phyloP scores from a whole-genome alignment of 768 basidiomycete species.

The Omphalotus guepiniiformis region DNA sequence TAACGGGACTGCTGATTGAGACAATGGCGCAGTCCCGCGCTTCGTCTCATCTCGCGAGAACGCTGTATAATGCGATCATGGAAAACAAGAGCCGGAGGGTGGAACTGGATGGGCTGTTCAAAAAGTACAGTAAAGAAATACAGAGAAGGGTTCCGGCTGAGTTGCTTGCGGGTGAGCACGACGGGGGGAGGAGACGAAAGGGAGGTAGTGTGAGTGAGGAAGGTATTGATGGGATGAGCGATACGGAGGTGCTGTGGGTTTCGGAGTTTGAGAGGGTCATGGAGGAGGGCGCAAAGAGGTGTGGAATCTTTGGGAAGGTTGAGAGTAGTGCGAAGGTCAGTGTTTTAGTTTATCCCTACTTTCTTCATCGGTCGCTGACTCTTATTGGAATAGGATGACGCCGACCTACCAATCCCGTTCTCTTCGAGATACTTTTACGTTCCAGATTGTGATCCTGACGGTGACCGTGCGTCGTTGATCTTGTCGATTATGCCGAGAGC shows the following conservation, averaged over 20 bases:
- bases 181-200: neutral
- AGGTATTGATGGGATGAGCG: conserved; percentile 3
- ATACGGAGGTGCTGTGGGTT: conserved; percentile 6
- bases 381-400: conserved; percentile 37
- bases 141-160: neutral
- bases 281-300: conserved; percentile 36
- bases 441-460: conserved; percentile 65
- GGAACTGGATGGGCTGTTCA: conserved; percentile 55
- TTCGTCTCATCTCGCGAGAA: conserved; percentile 54
- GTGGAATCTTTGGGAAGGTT: conserved; percentile 70
- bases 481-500: conserved; percentile 71
- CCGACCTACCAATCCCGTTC: conserved; percentile 40
- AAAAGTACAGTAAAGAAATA: conserved; percentile 35
- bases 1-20: conserved; percentile 68
- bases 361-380: neutral
- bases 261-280: conserved; percentile 43
- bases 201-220: neutral
- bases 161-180: neutral
- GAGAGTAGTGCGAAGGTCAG: conserved; percentile 59
- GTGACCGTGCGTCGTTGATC: conserved; percentile 64
- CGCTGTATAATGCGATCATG: conserved; percentile 45
- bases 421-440: conserved; percentile 77
- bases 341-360: conserved; percentile 11
- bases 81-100: conserved; percentile 37
- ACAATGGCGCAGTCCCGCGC: conserved; percentile 69